Evolutionary conservation across 768 basidiomycete genomes (phyloP).

Genomic region (Vararia minispora): DNA sequence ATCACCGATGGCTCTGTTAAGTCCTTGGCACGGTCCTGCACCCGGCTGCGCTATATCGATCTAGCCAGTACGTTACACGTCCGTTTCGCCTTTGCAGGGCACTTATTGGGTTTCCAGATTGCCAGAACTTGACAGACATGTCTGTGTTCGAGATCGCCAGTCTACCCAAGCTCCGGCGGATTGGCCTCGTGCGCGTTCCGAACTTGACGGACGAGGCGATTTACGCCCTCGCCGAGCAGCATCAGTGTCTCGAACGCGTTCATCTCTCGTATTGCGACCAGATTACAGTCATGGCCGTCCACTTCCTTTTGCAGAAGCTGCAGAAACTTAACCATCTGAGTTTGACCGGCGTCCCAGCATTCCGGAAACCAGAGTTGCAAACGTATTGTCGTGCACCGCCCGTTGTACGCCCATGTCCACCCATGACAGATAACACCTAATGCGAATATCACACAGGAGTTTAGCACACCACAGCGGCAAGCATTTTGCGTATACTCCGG

Average conservation of each 20-base stretch:
- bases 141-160: slow-evolving; percentile 85
- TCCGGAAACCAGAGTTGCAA: slow-evolving; percentile 77
- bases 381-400: slow-evolving; percentile 86
- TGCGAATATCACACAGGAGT: slow-evolving; percentile 46
- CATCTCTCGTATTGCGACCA: slow-evolving; percentile 97
- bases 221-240: slow-evolving; percentile 75
- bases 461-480: slow-evolving; percentile 77
- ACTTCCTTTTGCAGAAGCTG: slow-evolving; percentile 82
- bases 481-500: slow-evolving; percentile 97
- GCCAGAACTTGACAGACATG: slow-evolving; percentile 80
- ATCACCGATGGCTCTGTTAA: slow-evolving; percentile 88
- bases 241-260: slow-evolving; percentile 84
- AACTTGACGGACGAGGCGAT: slow-evolving; percentile 93
- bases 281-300: slow-evolving; percentile 83
- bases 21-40: slow-evolving; percentile 75
- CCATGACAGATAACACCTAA: background rate
- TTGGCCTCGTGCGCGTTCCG: slow-evolving; percentile 88
- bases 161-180: slow-evolving; percentile 82
- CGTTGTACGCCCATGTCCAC: slow-evolving; percentile 41
- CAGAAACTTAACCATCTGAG: slow-evolving; percentile 89
- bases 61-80: slow-evolving; percentile 67
- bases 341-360: slow-evolving; percentile 92
- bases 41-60: slow-evolving; percentile 87
- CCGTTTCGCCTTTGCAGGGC: background rate
- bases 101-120: slow-evolving; percentile 55